Evolutionary conservation across 495 filamentous ascomycete genomes (phyloP), one percentile per base, ranked within the genome.

Genomic region (Sphaerosporella brunnea): DNA sequence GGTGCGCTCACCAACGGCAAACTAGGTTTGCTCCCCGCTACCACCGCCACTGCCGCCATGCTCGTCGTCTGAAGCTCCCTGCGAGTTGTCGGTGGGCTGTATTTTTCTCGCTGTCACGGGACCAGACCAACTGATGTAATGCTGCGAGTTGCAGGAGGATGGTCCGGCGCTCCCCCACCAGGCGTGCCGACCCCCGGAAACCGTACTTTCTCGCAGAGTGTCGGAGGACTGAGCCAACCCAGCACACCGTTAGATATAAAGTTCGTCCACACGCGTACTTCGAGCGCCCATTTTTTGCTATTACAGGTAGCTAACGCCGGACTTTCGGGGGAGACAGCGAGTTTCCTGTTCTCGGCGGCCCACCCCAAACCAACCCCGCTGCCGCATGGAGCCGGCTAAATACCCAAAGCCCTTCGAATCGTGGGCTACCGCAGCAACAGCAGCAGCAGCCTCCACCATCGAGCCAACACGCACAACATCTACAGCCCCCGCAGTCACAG

Each of bases 311-410:
- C n/a, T 40, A 20, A 32, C 28, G 28, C 13, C 7, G 28, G 37
- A 40, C n/a, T 9, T n/a, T 40, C 26, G 24, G 8, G 40, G 3
- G 21, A 26, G 24, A 18, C 36, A 60, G 57, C 19, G 57, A 60
- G 43, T 60, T 60, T 35, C 57, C 57, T 23, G 57, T 56, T 15
- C 56, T 60, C 23, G 57, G 57, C 35, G 56, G 56, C 25, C 57
- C 60, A 19, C 48, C 56, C 21, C 53, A 52, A 42, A 48, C 55
- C 16, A 48, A 58, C 24, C 55, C 51, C 25, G 56, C 49, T 23
- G 52, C 56, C 16, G 57, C 56, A 23, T 60, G 57, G 57, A 60
- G 59, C 34, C 61, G 57, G 36, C 41, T 60, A 51, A 55, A 48
- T 15, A 60, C 57, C 11, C 18, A 10, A 53, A 60, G 25, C 59